Evolutionary conservation across 2,329 filamentous ascomycete species (phyloP), one percentile per base, ranked within the genome.

Genomic region (Arachnomyces sp.): DNA sequence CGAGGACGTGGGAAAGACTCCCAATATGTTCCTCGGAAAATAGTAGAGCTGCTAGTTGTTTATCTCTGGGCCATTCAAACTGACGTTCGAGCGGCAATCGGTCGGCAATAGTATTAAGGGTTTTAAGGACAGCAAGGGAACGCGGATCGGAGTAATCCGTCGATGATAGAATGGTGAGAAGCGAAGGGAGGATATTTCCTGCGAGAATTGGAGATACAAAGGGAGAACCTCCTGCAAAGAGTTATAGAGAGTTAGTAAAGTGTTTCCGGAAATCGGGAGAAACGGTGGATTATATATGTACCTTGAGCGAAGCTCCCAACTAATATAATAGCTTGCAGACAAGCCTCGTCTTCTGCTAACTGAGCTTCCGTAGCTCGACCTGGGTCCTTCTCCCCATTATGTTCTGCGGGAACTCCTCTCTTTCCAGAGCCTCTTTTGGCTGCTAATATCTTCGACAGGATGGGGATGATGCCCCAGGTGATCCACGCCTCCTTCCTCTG

Each of bases 401-500:
- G 47, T 25, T 57, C 52, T 35, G 52, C 42, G 41, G 50, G 46
- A 38, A 52, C 44, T 25, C 41, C 37, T 37, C 55, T 62, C 49
- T 57, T 61, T 14, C 57, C 54, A 44, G 56, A 61, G 39, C 52
- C 47, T 55, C 58, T 68, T 63, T 53, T 67, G 59, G 63, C 72
- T 62, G 43, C 68, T 60, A 59, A 62, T 53, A 63, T 61, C 57
- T 61, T 67, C 65, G 52, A 62, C 30, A 83, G 61, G 38, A 77
- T 61, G 28, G 70, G 67, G 18, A 77, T 69, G 36, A 85, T 67
- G 28, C 89, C 89, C 40, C 77, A 67, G 43, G 71, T 71, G 31
- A 95, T 73, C 71, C 82, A 89, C 42, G 78, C 65, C 63, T 90
- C 83, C 65, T 98, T 98, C 60, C 82, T 82, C 61, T 90, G 81